Conservation (phyloP, 257 asterid genomes). For the Penstemon newberryi region DNA sequence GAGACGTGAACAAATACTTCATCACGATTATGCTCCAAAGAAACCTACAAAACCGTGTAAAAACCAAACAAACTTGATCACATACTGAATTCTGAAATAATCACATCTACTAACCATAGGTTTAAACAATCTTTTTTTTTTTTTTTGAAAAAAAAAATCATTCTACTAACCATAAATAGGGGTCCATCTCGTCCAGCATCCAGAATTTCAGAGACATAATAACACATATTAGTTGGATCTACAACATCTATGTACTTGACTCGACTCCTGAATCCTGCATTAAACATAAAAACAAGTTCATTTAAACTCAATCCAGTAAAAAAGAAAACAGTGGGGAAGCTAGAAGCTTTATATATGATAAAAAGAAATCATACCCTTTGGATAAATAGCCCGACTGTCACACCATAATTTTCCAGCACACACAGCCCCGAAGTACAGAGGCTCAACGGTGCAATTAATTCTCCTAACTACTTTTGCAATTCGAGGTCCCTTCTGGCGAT, state of each 20-base stretch:
- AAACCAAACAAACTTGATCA: not conserved
- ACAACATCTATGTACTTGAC: constrained; percentile 70
- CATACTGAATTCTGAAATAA: constrained; percentile 17
- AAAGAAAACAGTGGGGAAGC: constrained; percentile 11
- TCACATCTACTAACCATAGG: too few relatives aligned
- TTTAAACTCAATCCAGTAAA: constrained; percentile 14
- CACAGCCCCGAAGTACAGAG: constrained; percentile 64
- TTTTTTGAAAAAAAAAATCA: not conserved
- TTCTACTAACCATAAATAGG: constrained; percentile 67
- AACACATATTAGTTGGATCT: constrained; percentile 76
- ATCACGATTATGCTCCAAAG: constrained; percentile 64
- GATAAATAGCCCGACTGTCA: constrained; percentile 81
- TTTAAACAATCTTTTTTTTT: too few relatives aligned
- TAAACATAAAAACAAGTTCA: constrained; percentile 29
- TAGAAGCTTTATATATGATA: constrained; percentile 12
- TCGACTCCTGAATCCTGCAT: constrained; percentile 92
- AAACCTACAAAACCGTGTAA: constrained; percentile 52
- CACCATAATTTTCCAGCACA: constrained; percentile 75
- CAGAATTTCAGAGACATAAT: constrained; percentile 77
- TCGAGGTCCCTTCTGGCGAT: constrained; percentile 97
- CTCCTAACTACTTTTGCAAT: constrained; percentile 94
- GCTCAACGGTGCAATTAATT: constrained; percentile 80
- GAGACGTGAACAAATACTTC: constrained; percentile 81
- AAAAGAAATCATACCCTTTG: constrained; percentile 58
- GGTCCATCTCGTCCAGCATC: constrained; percentile 84